Percentiles rank a stretch among this genome's conserved stretches.
These are phyloP conservation scores for Favolaschia claudopus DNA, from an alignment of 768 basidiomycete genomes.

Conservation along the genomic window DNA sequence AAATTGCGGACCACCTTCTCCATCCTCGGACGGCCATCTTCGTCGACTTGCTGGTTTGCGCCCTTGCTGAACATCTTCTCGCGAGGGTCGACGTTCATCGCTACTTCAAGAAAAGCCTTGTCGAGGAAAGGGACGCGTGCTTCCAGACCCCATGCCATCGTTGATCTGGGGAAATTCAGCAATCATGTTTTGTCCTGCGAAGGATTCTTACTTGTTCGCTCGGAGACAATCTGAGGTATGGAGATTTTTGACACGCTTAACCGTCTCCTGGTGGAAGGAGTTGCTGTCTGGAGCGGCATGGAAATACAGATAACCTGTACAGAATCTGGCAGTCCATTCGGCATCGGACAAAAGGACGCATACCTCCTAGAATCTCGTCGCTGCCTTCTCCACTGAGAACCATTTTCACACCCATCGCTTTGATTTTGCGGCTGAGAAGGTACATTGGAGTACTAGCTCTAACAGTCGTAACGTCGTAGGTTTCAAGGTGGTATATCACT, in stretches of 20 bases:
- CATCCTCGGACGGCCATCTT: conserved; percentile 90
- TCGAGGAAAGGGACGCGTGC: conserved; percentile 99
- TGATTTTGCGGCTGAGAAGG: conserved; percentile 96
- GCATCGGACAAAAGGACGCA: background rate
- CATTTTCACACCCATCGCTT: conserved; percentile 99
- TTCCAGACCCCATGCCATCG: conserved; percentile 99
- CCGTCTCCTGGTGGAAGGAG: conserved; percentile 95
- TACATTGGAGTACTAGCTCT: conserved; percentile 99
- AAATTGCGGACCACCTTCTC: conserved; percentile 74
- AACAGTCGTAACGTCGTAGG: conserved; percentile 98
- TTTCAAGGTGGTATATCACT: conserved; percentile 98
- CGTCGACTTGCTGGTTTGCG: conserved; percentile 72
- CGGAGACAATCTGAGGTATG: conserved; percentile 97
- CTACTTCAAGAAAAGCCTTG: conserved; percentile 92
- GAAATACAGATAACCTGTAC: conserved; percentile 95
- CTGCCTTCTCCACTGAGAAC: conserved; percentile 97
- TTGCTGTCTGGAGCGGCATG: conserved; percentile 91
- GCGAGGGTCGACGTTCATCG: conserved; percentile 89
- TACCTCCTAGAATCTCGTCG: conserved; percentile 97
- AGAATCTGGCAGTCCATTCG: background rate
- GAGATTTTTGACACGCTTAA: conserved; percentile 95
- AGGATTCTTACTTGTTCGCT: conserved; percentile 85
- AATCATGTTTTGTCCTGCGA: background rate
- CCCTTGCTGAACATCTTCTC: conserved; percentile 92
- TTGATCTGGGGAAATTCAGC: conserved; percentile 63